These are phyloP conservation scores for Westerdykella aurantiaca DNA, from an alignment of 2,329 filamentous ascomycete species.

Conservation along the genomic window DNA sequence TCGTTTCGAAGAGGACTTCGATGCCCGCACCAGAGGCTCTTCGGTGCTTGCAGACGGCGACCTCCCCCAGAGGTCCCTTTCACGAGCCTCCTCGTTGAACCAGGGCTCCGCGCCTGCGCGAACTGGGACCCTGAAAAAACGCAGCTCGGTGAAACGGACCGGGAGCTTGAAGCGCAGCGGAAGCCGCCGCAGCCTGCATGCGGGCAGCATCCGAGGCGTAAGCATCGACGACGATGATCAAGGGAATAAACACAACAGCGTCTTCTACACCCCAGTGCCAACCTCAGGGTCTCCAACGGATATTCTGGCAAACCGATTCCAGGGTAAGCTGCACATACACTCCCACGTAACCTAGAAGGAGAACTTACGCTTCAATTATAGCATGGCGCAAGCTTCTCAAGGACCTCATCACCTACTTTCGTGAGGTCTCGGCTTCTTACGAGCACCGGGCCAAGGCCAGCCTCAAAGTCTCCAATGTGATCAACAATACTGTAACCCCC, in stretches of 20 bases:
- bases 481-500: slow-evolving; percentile 73
- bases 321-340: slow-evolving; percentile 53
- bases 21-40: slow-evolving; percentile 61
- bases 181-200: slow-evolving; percentile 74
- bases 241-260: slow-evolving; percentile 68
- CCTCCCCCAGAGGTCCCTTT: slow-evolving; percentile 57
- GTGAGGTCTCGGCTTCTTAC: slow-evolving; percentile 84
- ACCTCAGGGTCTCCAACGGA: slow-evolving; percentile 85
- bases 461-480: slow-evolving; percentile 73
- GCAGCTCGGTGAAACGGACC: slow-evolving; percentile 66
- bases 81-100: slow-evolving; percentile 46
- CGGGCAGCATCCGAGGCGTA: slow-evolving; percentile 80
- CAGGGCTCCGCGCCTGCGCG: slow-evolving; percentile 49
- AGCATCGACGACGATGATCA: slow-evolving; percentile 67
- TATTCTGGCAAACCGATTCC: slow-evolving; percentile 77
- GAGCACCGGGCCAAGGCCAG: slow-evolving; percentile 78
- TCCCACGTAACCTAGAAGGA: not conserved
- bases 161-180: slow-evolving; percentile 71
- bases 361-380: slow-evolving; percentile 38
- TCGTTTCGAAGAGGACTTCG: slow-evolving; percentile 66
- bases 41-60: slow-evolving; percentile 54
- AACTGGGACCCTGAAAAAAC: slow-evolving; percentile 82
- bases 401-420: slow-evolving; percentile 88
- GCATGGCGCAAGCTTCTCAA: slow-evolving; percentile 95
- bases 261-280: slow-evolving; percentile 84